These are phyloP conservation scores for Paramecium biaurelia DNA, from an alignment of 73 alveolate species.

Conservation along the genomic window DNA sequence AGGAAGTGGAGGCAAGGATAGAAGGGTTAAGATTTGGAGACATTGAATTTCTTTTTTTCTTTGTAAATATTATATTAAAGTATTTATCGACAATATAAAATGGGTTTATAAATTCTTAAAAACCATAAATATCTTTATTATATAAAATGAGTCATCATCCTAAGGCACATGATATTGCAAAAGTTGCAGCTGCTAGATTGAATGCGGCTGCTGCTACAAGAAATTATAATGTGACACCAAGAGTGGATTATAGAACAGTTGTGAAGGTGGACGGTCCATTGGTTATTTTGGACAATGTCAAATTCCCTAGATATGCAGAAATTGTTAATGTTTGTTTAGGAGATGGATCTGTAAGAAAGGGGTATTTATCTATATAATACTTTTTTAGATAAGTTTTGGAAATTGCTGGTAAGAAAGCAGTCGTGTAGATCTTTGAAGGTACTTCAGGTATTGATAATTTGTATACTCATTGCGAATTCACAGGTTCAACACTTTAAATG, in stretches of 20 bases:
- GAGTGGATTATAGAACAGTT: slow-evolving; percentile 98
- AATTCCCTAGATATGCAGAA: slow-evolving; percentile 98
- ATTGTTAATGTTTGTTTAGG: slow-evolving; percentile 97
- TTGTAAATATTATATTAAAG: neutral
- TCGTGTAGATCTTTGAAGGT: slow-evolving; percentile 99
- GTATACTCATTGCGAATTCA: slow-evolving; percentile 95
- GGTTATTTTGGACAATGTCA: slow-evolving; percentile 98
- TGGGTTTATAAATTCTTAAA: neutral
- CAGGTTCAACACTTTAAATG: slow-evolving; percentile 98
- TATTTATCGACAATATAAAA: neutral
- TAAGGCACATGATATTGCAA: neutral
- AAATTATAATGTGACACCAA: slow-evolving; percentile 92
- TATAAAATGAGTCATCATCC: neutral
- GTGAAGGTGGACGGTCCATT: slow-evolving; percentile 99
- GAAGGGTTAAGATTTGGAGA: slow-evolving; percentile 95
- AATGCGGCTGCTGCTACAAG: slow-evolving; percentile 75
- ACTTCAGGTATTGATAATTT: slow-evolving; percentile 98
- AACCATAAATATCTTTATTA: neutral
- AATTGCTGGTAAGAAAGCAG: slow-evolving; percentile 98
- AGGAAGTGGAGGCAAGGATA: slow-evolving; percentile 98
- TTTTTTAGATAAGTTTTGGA: slow-evolving; percentile 91
- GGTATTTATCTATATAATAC: slow-evolving; percentile 45
- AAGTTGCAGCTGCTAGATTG: slow-evolving; percentile 47
- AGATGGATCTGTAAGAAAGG: slow-evolving; percentile 98
- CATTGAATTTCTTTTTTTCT: slow-evolving; percentile 66